phyloP scores from a whole-genome alignment of 345 rosid genomes.

The Zanthoxylum bungeanum region DNA sequence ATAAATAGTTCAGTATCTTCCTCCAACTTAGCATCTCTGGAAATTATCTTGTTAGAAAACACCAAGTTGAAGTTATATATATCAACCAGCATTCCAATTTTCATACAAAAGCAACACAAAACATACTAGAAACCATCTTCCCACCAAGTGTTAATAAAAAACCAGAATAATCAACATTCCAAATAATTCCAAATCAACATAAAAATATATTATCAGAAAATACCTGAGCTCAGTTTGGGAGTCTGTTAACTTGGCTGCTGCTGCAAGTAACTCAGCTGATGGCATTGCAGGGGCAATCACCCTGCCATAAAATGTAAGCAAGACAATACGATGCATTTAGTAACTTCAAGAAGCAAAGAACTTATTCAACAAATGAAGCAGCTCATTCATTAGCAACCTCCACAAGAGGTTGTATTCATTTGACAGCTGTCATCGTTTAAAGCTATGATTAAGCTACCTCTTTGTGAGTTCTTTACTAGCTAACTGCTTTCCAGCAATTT shows the following conservation, averaged over 20 bases:
- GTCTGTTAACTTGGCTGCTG: slow-evolving; percentile 91
- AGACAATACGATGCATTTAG: slow-evolving; percentile 2
- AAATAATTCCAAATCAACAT: not conserved
- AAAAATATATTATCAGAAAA: not conserved
- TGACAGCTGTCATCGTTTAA: not conserved
- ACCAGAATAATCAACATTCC: not conserved
- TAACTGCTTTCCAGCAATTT: not conserved
- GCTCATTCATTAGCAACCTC: not conserved
- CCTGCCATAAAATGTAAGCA: slow-evolving; percentile 40
- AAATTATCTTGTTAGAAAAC: slow-evolving; percentile 18
- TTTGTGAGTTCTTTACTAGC: not conserved
- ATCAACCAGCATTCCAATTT: slow-evolving; percentile 3
- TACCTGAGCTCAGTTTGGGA: slow-evolving; percentile 91
- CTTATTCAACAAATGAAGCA: not conserved
- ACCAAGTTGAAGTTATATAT: slow-evolving; percentile 2
- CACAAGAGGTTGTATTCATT: not conserved
- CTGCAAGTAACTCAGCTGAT: slow-evolving; percentile 88
- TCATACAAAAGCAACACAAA: not conserved
- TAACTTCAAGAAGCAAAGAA: not conserved
- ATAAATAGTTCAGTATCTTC: slow-evolving; percentile 75
- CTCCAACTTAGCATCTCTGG: slow-evolving; percentile 81
- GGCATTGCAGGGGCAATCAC: slow-evolving; percentile 93
- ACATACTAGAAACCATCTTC: not conserved
- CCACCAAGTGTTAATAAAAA: not conserved
- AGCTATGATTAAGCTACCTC: not conserved